Conservation (phyloP, 495 filamentous ascomycete genomes). For the Penicillium maclennaniae region DNA sequence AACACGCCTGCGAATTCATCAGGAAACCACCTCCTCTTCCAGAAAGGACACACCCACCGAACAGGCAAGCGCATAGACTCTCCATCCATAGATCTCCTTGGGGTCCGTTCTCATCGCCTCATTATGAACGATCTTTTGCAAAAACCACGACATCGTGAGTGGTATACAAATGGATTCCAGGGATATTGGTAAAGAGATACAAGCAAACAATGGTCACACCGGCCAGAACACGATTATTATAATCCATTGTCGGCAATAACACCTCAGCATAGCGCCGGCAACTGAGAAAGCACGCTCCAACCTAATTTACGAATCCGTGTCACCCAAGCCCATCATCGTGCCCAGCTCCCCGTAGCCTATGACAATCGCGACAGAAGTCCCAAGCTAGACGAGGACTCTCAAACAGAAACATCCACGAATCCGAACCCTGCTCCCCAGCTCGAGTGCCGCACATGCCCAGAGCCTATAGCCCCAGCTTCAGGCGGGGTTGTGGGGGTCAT, state of each 20-base stretch:
- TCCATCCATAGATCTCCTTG: slow-evolving; percentile 75
- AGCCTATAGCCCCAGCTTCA: slow-evolving; percentile 5
- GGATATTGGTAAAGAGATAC: not conserved
- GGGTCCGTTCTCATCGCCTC: slow-evolving; percentile 73
- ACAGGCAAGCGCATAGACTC: slow-evolving; percentile 64
- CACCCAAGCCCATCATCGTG: slow-evolving; percentile 9
- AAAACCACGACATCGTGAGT: slow-evolving; percentile 39
- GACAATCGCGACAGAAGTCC: not conserved
- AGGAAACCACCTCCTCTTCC: not conserved
- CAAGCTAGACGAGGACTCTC: slow-evolving; percentile 11
- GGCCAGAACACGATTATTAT: not conserved
- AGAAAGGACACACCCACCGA: slow-evolving; percentile 46
- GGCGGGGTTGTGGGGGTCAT: slow-evolving; percentile 13
- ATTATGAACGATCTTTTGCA: slow-evolving; percentile 69
- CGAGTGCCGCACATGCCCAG: slow-evolving; percentile 5
- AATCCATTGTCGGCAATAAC: not conserved
- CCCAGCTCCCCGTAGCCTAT: slow-evolving; percentile 9
- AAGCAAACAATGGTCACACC: not conserved
- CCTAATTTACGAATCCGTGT: slow-evolving; percentile 3
- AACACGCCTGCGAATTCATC: slow-evolving; percentile 54
- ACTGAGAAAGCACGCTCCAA: slow-evolving; percentile 6
- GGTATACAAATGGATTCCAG: not conserved
- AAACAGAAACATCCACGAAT: slow-evolving; percentile 24
- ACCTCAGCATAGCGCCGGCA: slow-evolving; percentile 2
- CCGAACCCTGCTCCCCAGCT: not conserved